Evolutionary conservation across 2,329 filamentous ascomycete species (phyloP).

Genomic region (Cadophora gregata): DNA sequence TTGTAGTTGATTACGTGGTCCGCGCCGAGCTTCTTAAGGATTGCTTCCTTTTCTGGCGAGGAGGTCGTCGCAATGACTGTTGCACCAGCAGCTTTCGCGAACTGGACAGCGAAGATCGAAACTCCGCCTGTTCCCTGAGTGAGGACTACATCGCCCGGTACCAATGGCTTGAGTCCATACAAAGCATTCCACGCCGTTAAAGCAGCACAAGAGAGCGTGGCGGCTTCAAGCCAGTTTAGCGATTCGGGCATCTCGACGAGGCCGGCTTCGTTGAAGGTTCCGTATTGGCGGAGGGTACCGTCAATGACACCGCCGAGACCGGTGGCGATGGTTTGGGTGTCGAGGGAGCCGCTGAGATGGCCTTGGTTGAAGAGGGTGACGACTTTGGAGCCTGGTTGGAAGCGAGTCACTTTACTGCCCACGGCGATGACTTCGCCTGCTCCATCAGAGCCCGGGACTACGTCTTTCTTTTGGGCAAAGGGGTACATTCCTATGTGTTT

Average conservation of each 20-base stretch:
- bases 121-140: constrained; percentile 53
- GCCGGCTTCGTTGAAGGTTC: constrained; percentile 59
- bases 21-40: constrained; percentile 49
- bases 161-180: constrained; percentile 52
- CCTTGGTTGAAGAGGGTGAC: constrained; percentile 64
- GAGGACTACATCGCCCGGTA: constrained; percentile 47
- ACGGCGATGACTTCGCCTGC: constrained; percentile 56
- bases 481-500: constrained; percentile 37
- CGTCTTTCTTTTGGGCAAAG: constrained; percentile 31
- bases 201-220: constrained; percentile 58
- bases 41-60: constrained; percentile 46
- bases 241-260: constrained; percentile 63
- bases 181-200: constrained; percentile 64
- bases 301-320: constrained; percentile 62
- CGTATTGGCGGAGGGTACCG: constrained; percentile 56
- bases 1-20: constrained; percentile 54
- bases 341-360: constrained; percentile 40
- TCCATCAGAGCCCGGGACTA: constrained; percentile 49
- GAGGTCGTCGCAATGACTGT: constrained; percentile 51
- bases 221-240: constrained; percentile 53
- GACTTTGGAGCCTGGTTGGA: constrained; percentile 62
- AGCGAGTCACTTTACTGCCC: constrained; percentile 61
- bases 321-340: constrained; percentile 43
- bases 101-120: constrained; percentile 47
- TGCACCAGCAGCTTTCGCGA: constrained; percentile 50